Percentiles rank a stretch among this genome's conserved stretches.
phyloP scores from a whole-genome alignment of 1,284 basidiomycete species.

The Porogramme epimiltina region DNA sequence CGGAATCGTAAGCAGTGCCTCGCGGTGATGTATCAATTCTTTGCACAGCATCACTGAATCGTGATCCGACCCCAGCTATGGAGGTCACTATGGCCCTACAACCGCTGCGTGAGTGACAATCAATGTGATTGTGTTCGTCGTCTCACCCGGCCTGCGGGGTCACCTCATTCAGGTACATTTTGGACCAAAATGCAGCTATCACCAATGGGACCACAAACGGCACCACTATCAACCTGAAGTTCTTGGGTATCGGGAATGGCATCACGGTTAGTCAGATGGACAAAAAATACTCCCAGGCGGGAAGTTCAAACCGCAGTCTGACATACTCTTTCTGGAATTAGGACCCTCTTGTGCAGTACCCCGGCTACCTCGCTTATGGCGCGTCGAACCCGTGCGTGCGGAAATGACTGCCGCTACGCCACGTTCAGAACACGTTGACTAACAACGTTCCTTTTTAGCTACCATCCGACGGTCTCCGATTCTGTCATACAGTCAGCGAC shows the following conservation, averaged over 20 bases:
- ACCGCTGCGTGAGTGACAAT: conserved; percentile 51
- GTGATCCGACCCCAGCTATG: conserved; percentile 41
- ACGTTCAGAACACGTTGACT: neutral
- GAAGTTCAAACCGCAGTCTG: neutral
- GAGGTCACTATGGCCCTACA: conserved; percentile 66
- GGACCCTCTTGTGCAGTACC: conserved; percentile 62
- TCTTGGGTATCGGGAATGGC: conserved; percentile 64
- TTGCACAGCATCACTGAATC: conserved; percentile 6
- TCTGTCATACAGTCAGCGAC: conserved; percentile 44
- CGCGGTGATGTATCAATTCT: conserved; percentile 6
- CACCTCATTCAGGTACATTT: conserved; percentile 46
- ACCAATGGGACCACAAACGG: conserved; percentile 49
- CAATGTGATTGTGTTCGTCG: neutral
- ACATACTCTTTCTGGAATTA: conserved; percentile 22
- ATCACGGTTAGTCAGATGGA: conserved; percentile 46
- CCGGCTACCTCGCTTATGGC: conserved; percentile 57
- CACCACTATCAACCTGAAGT: conserved; percentile 58
- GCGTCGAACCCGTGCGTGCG: conserved; percentile 45
- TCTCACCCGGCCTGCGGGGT: neutral
- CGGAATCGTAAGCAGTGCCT: conserved; percentile 48
- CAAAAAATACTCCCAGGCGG: too few relatives aligned
- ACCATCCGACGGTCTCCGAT: conserved; percentile 50
- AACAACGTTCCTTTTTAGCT: conserved; percentile 27
- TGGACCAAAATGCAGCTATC: conserved; percentile 61
- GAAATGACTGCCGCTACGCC: neutral